Base-by-base conservation (phyloP, 2,329 filamentous ascomycete genomes). In the Cyphellophora attinorum region DNA sequence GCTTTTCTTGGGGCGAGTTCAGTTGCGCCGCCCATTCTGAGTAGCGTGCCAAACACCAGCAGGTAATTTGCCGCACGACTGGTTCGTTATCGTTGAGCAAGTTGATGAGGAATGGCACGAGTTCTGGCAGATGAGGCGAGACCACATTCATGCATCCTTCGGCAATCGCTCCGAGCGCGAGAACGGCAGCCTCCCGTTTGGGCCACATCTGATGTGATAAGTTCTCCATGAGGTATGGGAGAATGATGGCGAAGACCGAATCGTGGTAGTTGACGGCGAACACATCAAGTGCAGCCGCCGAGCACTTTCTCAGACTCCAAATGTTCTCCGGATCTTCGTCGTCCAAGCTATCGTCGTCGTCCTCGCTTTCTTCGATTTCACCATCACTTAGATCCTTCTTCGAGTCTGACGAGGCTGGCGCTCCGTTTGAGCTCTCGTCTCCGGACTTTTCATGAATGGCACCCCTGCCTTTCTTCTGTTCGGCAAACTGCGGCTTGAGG, bases 301-400 rank as follows among this genome's bases (percentile, higher is more conserved):
- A 96, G 64, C 91, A 96, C 62, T 98, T 98, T 44, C 91, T 78
- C 34, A 98, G 67, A 35, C 89, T 96, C 91, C 91, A 98, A 49
- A 78, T 76, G 56, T 93, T 85, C 56, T 96, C 91, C 0, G 85
- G 85, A 48, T 88, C 85, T 32, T 72, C 74, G 19, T 67, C 69
- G 27, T 70, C 67, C 43, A 85, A 70, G 39, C 75, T 85, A 30
- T 86, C 85, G 31, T 83, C 82, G 18, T 68, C 67, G 23, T 80
- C 79, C 27, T 81, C 72, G 30, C 72, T 67, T n/a, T 79, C 76
- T 23, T 80, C 82, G 28, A 94, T 77, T 56, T 95, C 88, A 23
- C 86, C 89, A 43, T 95, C 89, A 50, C 89, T 89, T 5, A 88
- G 61, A 41, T 85, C 82, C 28, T 85, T 76, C 33, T 66, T 73